Conservation (phyloP, 78 protist species). For the Dictyostelium citrinum region DNA sequence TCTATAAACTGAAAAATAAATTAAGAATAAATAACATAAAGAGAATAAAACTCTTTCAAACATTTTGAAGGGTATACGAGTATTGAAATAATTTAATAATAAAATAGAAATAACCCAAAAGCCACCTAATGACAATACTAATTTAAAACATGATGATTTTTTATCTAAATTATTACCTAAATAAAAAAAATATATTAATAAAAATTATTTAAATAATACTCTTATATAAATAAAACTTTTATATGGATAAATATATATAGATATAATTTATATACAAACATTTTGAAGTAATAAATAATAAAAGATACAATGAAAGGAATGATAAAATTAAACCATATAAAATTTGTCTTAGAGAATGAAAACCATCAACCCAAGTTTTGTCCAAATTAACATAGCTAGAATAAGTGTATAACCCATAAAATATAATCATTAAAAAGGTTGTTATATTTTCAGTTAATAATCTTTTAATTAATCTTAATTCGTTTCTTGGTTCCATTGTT, state of each 20-base stretch:
- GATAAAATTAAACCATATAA: conserved; percentile 39
- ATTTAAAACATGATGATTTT: conserved; percentile 9
- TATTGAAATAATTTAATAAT: background rate
- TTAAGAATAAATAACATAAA: background rate
- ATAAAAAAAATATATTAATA: too few relatives aligned
- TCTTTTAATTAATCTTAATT: background rate
- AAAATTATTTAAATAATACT: too few relatives aligned
- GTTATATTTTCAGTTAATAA: background rate
- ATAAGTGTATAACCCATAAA: background rate
- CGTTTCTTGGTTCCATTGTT: background rate
- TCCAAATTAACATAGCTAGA: background rate
- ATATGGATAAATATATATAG: background rate
- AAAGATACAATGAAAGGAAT: conserved; percentile 9
- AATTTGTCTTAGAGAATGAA: conserved; percentile 52
- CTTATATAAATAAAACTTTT: too few relatives aligned
- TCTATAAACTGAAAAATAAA: background rate
- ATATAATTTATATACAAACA: conserved; percentile 18
- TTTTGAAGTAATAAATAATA: conserved; percentile 22
- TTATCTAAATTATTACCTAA: conserved; percentile 17
- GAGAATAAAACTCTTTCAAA: background rate
- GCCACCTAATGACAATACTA: background rate
- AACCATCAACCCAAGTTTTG: conserved; percentile 46
- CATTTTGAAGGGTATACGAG: background rate
- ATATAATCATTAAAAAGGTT: background rate
- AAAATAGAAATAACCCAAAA: background rate